Conservation (phyloP, 1,139 yeast genomes). For the Protomyces gravidus region DNA sequence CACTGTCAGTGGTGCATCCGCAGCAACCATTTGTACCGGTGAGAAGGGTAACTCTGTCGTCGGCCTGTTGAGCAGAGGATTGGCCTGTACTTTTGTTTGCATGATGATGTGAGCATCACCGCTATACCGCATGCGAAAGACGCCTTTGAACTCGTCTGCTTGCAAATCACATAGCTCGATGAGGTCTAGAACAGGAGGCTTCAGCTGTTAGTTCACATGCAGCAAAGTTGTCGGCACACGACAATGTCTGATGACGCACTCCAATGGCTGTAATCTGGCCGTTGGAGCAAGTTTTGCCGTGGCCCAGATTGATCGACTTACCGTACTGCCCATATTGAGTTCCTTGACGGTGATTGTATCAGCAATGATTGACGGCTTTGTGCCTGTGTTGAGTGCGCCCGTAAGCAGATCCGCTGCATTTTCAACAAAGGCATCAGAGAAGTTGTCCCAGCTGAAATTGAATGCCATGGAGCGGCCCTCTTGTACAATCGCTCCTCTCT, state of each 20-base stretch:
- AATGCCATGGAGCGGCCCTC: constrained; percentile 31
- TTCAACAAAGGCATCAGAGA: constrained; percentile 30
- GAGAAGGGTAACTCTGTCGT: constrained; percentile 48
- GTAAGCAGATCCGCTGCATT: constrained; percentile 66
- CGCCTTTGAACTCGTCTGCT: constrained; percentile 74
- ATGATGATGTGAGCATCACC: constrained; percentile 79
- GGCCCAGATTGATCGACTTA: constrained; percentile 2
- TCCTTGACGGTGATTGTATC: constrained; percentile 70
- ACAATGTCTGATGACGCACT: neutral
- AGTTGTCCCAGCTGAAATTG: constrained; percentile 30
- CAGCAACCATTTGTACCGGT: constrained; percentile 62
- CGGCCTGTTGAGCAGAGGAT: constrained; percentile 67
- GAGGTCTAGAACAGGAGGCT: constrained; percentile 74
- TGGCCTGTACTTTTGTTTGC: constrained; percentile 72
- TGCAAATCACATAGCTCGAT: constrained; percentile 83
- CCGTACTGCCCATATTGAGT: constrained; percentile 63
- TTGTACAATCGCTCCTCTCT: too few relatives aligned
- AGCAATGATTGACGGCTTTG: constrained; percentile 71
- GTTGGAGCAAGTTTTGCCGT: too few relatives aligned
- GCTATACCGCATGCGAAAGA: constrained; percentile 70
- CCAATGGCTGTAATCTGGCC: too few relatives aligned
- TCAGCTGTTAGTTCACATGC: neutral
- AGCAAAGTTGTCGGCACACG: neutral
- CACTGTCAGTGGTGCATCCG: constrained; percentile 66
- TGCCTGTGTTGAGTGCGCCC: constrained; percentile 68